Conservation (phyloP, 2,329 filamentous ascomycete genomes). For the Alternaria ethzedia region DNA sequence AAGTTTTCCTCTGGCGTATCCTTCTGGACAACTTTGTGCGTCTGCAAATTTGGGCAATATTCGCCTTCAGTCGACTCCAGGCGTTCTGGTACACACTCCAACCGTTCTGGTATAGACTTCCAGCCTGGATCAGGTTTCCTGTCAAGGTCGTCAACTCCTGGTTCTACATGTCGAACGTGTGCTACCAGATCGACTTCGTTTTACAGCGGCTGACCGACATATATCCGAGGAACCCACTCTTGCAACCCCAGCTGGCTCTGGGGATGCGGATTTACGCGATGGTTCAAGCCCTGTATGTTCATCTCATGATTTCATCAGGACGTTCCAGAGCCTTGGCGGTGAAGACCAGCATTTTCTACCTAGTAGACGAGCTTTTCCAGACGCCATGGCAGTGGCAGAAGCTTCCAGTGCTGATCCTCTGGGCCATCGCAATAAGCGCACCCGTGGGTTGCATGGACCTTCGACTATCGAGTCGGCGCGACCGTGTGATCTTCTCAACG, state of each 20-base stretch:
- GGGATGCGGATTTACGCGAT: background rate
- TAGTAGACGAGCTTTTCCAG: background rate
- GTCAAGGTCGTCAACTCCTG: background rate
- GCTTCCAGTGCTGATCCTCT: background rate
- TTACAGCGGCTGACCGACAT: background rate
- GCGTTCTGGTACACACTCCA: background rate
- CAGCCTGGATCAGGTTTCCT: background rate
- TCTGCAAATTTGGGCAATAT: background rate
- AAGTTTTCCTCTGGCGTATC: background rate
- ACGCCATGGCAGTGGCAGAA: background rate
- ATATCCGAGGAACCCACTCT: background rate
- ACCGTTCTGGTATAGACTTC: background rate
- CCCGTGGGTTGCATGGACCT: background rate
- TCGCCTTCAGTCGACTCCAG: background rate
- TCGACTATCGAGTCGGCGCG: background rate
- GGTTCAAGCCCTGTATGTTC: background rate
- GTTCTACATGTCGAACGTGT: background rate
- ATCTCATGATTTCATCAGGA: background rate
- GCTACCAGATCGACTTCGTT: background rate
- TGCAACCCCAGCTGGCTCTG: background rate
- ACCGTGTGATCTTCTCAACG: background rate
- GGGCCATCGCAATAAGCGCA: background rate
- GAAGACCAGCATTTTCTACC: background rate
- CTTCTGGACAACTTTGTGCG: background rate
- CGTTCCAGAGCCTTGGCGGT: background rate